These are phyloP conservation scores for Funneliformis mosseae DNA, from an alignment of 192 early-diverging fungal species.

Conservation along the genomic window DNA sequence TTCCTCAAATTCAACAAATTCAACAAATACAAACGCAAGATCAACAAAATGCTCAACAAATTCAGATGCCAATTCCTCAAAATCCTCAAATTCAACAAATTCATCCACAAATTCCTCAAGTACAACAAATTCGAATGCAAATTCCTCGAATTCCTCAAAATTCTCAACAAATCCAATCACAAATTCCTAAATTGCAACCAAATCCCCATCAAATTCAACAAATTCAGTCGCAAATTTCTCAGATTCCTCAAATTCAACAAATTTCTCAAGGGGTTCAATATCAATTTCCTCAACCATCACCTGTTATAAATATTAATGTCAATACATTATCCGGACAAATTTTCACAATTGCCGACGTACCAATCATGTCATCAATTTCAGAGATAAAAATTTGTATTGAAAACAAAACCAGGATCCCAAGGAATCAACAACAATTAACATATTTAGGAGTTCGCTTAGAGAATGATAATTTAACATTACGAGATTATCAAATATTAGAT, in stretches of 20 bases:
- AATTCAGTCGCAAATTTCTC: background rate
- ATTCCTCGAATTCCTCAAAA: no score
- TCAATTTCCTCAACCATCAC: background rate
- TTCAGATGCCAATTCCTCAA: background rate
- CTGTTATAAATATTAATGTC: background rate
- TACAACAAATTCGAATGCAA: background rate
- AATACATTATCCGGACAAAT: background rate
- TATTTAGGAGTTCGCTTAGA: background rate
- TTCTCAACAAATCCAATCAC: no score
- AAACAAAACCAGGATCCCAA: background rate
- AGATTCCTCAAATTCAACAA: background rate
- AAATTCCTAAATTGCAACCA: background rate
- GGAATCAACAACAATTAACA: background rate
- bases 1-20: no score
- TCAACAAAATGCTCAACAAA: no score
- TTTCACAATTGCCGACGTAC: background rate
- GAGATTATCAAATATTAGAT: background rate
- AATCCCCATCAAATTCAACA: no score
- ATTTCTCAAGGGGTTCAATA: background rate
- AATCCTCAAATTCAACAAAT: background rate
- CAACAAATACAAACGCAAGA: background rate
- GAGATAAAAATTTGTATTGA: background rate
- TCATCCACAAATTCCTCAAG: background rate
- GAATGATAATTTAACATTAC: background rate
- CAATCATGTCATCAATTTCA: background rate